Conservation (phyloP, 768 basidiomycete species). For the Rhodotorula babjevae region DNA sequence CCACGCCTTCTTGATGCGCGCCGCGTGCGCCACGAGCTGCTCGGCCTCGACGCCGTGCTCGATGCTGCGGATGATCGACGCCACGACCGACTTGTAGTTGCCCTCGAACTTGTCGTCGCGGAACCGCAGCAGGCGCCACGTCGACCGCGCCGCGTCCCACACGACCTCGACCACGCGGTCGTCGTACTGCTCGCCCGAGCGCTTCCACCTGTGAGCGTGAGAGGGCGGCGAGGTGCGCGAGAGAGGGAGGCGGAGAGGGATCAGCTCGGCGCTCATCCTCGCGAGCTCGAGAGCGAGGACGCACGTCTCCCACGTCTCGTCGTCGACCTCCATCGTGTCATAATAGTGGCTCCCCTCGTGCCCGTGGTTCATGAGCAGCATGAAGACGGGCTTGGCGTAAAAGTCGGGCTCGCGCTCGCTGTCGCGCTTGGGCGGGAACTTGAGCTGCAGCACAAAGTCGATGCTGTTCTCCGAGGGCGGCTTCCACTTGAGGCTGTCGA, state of each 20-base stretch:
- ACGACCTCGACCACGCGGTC: constrained; percentile 91
- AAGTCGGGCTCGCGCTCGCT: constrained; percentile 67
- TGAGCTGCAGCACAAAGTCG: constrained; percentile 92
- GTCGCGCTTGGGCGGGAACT: constrained; percentile 67
- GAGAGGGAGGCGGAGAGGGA: too few relatives aligned
- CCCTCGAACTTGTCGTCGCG: constrained; percentile 90
- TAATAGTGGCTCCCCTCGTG: constrained; percentile 65
- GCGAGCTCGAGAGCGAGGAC: constrained; percentile 44
- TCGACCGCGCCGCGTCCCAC: constrained; percentile 65
- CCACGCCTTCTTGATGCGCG: constrained; percentile 30
- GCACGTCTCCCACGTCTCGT: constrained; percentile 89
- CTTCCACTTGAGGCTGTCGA: constrained; percentile 88
- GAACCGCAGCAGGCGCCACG: constrained; percentile 89
- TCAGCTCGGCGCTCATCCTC: too few relatives aligned
- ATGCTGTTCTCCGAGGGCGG: constrained; percentile 96
- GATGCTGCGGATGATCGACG: constrained; percentile 84
- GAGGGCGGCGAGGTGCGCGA: too few relatives aligned
- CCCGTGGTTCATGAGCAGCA: constrained; percentile 77
- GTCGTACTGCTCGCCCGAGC: constrained; percentile 76
- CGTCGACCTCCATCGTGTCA: constrained; percentile 76
- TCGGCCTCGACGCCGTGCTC: constrained; percentile 89
- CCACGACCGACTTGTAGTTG: constrained; percentile 77
- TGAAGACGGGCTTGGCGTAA: constrained; percentile 75
- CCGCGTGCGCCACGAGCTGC: constrained; percentile 41
- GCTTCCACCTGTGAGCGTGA: constrained; percentile 63